These are phyloP conservation scores for Beauveria scarabaeidicola DNA, from an alignment of 2,329 filamentous ascomycete species.

Conservation along the genomic window DNA sequence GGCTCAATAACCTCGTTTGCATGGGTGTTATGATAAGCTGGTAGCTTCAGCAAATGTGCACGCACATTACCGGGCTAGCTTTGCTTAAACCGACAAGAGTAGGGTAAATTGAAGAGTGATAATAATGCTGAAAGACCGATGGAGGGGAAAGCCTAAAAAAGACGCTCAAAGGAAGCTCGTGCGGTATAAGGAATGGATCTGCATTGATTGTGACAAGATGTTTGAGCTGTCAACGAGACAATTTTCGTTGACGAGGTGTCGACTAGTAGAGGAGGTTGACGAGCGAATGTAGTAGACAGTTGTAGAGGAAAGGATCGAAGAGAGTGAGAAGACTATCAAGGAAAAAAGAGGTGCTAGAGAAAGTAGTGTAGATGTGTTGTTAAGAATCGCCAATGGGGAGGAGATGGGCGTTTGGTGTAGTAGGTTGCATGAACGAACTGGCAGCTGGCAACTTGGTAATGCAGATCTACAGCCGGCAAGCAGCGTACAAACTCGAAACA, in stretches of 20 bases:
- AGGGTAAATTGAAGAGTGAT: not conserved
- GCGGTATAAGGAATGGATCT: constrained; percentile 9
- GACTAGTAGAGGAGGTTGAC: not conserved
- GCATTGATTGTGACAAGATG: not conserved
- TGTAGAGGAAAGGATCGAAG: not conserved
- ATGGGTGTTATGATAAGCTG: not conserved
- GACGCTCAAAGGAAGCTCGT: not conserved
- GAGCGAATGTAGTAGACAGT: not conserved
- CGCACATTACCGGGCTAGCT: not conserved
- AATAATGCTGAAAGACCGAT: not conserved
- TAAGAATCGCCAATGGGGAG: not conserved
- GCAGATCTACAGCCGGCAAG: constrained; percentile 8
- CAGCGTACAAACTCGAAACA: constrained; percentile 7
- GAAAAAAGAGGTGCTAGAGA: not conserved
- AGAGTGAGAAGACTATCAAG: not conserved
- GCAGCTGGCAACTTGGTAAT: constrained; percentile 1
- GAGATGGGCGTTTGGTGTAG: not conserved
- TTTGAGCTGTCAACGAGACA: not conserved
- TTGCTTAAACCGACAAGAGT: not conserved
- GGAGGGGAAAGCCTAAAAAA: not conserved
- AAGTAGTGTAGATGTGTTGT: not conserved
- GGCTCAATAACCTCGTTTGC: not conserved
- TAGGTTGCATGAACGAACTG: not conserved
- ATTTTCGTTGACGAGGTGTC: not conserved
- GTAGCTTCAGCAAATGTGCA: not conserved